These are phyloP conservation scores for Astragalus membranaceus DNA, from an alignment of 306 rosid species.

Conservation along the genomic window DNA sequence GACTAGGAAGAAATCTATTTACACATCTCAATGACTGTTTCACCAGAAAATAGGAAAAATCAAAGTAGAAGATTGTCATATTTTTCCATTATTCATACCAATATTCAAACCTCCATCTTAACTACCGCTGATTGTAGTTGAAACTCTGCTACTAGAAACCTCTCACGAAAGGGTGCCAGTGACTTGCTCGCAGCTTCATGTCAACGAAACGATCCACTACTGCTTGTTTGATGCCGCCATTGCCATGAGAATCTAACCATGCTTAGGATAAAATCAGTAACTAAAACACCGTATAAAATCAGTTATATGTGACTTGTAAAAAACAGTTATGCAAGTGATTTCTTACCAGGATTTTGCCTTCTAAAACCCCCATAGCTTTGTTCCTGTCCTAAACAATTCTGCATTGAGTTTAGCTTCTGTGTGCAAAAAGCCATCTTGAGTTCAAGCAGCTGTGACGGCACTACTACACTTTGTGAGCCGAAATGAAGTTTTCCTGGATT, in stretches of 20 bases:
- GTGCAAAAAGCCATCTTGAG: constrained; percentile 20
- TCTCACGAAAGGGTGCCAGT: constrained; percentile 3
- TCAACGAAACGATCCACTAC: not conserved
- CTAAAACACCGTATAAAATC: not conserved
- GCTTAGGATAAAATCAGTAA: constrained; percentile 4
- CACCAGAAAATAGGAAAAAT: constrained; percentile 1
- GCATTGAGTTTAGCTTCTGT: constrained; percentile 21
- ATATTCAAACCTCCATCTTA: not conserved
- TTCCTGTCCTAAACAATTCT: constrained; percentile 6
- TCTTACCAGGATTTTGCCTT: constrained; percentile 23
- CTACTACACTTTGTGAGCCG: constrained; percentile 5
- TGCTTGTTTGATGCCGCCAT: constrained; percentile 8
- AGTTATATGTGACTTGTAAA: not conserved
- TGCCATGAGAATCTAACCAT: constrained; percentile 20
- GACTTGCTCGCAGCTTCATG: constrained; percentile 16
- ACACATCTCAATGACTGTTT: not conserved
- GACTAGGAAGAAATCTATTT: not conserved
- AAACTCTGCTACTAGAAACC: constrained; percentile 7
- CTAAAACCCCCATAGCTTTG: not conserved
- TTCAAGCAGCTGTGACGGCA: constrained; percentile 8
- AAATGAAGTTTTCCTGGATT: not conserved
- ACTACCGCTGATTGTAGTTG: not conserved
- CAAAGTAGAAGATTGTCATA: not conserved
- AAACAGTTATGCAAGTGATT: not conserved
- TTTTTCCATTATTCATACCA: not conserved